phyloP scores from a whole-genome alignment of 495 filamentous ascomycete species.

The Aspergillus hancockii region DNA sequence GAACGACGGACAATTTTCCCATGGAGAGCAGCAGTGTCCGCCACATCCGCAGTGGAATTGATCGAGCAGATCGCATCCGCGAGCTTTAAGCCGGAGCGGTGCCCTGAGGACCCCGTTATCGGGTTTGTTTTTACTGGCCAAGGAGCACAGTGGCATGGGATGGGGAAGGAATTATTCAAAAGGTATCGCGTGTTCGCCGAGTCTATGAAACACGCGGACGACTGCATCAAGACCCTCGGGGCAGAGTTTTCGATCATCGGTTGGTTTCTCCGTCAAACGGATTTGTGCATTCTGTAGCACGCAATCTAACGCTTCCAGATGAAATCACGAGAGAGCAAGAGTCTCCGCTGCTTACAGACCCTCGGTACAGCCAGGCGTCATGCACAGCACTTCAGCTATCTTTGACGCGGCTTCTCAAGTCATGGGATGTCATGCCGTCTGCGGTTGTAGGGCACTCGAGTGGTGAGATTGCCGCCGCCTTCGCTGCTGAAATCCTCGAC shows the following conservation, averaged over 20 bases:
- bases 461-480: constrained; percentile 46
- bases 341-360: neutral
- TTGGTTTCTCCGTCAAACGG: neutral
- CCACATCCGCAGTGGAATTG: constrained; percentile 15
- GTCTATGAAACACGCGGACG: constrained; percentile 20
- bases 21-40: constrained; percentile 27
- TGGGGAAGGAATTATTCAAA: constrained; percentile 56
- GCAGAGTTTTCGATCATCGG: constrained; percentile 7
- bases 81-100: constrained; percentile 19
- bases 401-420: constrained; percentile 32
- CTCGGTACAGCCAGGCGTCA: constrained; percentile 32
- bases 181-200: constrained; percentile 35
- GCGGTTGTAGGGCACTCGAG: constrained; percentile 41
- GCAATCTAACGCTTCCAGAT: neutral
- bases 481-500: constrained; percentile 29
- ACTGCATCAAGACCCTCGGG: neutral
- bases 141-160: constrained; percentile 58
- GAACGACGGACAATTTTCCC: constrained; percentile 30
- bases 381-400: constrained; percentile 43
- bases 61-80: constrained; percentile 10
- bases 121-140: constrained; percentile 38
- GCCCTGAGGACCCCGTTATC: constrained; percentile 20
- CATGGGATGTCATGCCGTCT: constrained; percentile 33
- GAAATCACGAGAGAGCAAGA: neutral
- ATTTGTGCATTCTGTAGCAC: neutral